phyloP scores from a whole-genome alignment of 2,329 filamentous ascomycete species.

The Septoria linicola region DNA sequence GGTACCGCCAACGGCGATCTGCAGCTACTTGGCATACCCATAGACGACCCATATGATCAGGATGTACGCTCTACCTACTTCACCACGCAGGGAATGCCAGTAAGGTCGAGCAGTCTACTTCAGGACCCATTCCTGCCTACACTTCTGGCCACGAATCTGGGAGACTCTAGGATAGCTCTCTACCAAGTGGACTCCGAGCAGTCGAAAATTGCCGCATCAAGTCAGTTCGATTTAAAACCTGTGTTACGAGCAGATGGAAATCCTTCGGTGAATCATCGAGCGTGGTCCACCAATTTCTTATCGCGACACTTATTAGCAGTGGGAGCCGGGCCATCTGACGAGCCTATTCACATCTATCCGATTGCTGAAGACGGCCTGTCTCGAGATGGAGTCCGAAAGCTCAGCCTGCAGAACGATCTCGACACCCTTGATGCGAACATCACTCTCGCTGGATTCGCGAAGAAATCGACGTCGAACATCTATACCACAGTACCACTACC shows the following conservation, averaged over 20 bases:
- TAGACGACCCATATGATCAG: conserved; percentile 17
- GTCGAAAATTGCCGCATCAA: conserved; percentile 40
- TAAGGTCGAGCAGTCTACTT: conserved; percentile 46
- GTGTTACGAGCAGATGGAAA: conserved; percentile 22
- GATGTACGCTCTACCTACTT: conserved; percentile 41
- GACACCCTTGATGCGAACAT: conserved; percentile 20
- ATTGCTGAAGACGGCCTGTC: conserved; percentile 49
- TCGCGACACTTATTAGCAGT: conserved; percentile 52
- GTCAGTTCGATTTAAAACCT: conserved; percentile 34
- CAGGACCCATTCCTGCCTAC: conserved; percentile 23
- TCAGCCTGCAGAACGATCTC: conserved; percentile 38
- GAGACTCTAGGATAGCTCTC: conserved; percentile 43
- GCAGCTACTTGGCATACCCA: conserved; percentile 37
- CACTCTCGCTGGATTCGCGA: conserved; percentile 22
- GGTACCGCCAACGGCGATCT: conserved; percentile 58
- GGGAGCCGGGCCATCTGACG: conserved; percentile 46
- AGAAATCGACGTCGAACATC: conserved; percentile 42
- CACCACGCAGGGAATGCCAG: conserved; percentile 44
- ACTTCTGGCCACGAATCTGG: conserved; percentile 54
- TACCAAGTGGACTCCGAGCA: conserved; percentile 31
- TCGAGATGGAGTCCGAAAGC: conserved; percentile 41
- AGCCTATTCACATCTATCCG: conserved; percentile 52
- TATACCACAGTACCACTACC: conserved; percentile 49
- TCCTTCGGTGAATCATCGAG: conserved; percentile 28
- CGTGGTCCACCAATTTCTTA: conserved; percentile 56